Evolutionary conservation across 2,329 filamentous ascomycete species (phyloP), one percentile per base, ranked within the genome.

Genomic region (Helicocarpus griseus): DNA sequence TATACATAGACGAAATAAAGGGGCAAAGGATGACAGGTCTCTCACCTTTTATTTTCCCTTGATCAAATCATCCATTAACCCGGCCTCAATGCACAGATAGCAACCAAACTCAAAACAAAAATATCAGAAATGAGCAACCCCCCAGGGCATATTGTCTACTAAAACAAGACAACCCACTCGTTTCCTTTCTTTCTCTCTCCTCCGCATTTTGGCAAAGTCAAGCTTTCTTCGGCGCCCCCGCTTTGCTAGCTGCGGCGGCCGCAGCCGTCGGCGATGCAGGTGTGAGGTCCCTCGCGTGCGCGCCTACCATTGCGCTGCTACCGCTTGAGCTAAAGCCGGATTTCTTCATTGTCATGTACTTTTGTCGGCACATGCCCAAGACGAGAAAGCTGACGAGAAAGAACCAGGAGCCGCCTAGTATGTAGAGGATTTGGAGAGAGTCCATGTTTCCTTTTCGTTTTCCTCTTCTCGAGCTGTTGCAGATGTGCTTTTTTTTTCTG

Each of bases 381-480:
- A 58, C 56, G n/a, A 58, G 54, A 48, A 54, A 58, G 19, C 50
- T 52, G 49, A 58, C 54, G 33, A 58, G 56, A 29, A 52, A 53
- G 21, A 51, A 50, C 56, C 56, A 58, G 19, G 54, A 52, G 11
- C 48, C 54, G 22, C 52, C 49, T 51, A 58, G 45, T 35, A 58
- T 43, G 52, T 50, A 56, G 48, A 58, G 49, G 40, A 49, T 47
- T 24, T 56, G 54, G 19, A 58, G 51, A 38, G 51, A 38, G 35
- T 53, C 54, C 56, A 58, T 58, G 14, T 19, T 44, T 49, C n/a
- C n/a, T 48, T 17, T 6, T 28, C 6, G 8, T 17, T 9, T 31
- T 14, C 21, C 39, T 26, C 17, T 13, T 9, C 40, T 19, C 9
- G 17, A 8, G 4, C 13, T 14, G 33, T 7, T 35, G 13, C n/a